phyloP scores from a whole-genome alignment of 2,329 filamentous ascomycete species.

The Colletotrichum graminicola region DNA sequence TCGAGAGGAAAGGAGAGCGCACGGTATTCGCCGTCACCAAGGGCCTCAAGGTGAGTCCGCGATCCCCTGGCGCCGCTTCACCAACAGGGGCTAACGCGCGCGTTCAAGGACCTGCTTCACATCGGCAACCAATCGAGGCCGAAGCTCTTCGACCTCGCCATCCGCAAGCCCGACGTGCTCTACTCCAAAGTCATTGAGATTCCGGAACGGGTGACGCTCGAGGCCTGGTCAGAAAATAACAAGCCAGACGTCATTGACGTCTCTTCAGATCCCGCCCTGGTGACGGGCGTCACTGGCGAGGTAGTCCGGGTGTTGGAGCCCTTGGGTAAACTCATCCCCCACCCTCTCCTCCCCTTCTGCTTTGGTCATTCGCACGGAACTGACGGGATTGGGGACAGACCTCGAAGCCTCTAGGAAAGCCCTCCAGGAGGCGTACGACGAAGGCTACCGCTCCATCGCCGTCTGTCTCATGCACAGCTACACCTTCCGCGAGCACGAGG shows the following conservation, averaged over 20 bases:
- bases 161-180: constrained; percentile 75
- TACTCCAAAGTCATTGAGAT: constrained; percentile 79
- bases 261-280: constrained; percentile 33
- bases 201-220: constrained; percentile 79
- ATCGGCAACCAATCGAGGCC: constrained; percentile 82
- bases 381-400: constrained; percentile 47
- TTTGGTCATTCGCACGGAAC: accelerated
- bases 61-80: accelerated
- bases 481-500: constrained; percentile 74
- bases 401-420: constrained; percentile 64
- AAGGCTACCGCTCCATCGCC: constrained; percentile 74
- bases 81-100: background rate
- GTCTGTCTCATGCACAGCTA: constrained; percentile 81
- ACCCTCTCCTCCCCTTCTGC: accelerated
- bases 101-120: constrained; percentile 75
- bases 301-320: constrained; percentile 74
- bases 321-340: constrained; percentile 50
- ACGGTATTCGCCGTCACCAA: constrained; percentile 76
- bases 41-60: constrained; percentile 52
- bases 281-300: constrained; percentile 76
- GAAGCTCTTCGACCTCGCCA: constrained; percentile 79
- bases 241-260: constrained; percentile 31
- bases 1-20: constrained; percentile 79
- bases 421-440: constrained; percentile 70
- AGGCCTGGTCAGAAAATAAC: constrained; percentile 54